phyloP scores from a whole-genome alignment of 805 yeast species.

The Candida pseudofarinosa region DNA sequence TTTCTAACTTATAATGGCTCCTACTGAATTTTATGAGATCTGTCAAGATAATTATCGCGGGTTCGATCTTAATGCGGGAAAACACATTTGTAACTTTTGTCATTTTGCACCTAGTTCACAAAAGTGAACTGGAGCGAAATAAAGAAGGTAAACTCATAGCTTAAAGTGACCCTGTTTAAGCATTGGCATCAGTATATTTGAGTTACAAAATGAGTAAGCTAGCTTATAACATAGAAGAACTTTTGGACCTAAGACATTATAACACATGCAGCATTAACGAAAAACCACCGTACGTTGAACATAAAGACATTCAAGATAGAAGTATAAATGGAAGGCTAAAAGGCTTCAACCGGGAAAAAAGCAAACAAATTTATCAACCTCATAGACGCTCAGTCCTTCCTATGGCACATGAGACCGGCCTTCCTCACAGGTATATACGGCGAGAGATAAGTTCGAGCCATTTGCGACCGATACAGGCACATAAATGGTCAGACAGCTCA shows the following conservation, averaged over 20 bases:
- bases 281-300: background rate
- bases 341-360: background rate
- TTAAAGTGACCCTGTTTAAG: no score
- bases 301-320: background rate
- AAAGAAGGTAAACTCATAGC: no score
- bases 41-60: no score
- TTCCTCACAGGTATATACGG: background rate
- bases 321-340: background rate
- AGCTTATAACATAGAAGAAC: conserved; percentile 1
- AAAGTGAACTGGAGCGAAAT: no score
- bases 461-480: background rate
- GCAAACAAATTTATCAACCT: background rate
- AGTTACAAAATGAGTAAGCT: conserved; percentile 1
- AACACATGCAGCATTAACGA: background rate
- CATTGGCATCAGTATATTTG: no score
- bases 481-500: background rate
- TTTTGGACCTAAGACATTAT: conserved; percentile 2
- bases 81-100: background rate
- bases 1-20: no score
- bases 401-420: background rate
- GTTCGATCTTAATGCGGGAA: background rate
- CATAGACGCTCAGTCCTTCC: background rate
- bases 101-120: background rate
- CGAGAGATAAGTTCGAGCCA: background rate
- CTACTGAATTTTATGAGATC: no score